These are phyloP conservation scores for Zygnema cylindricum DNA, from an alignment of 139 green algal species.

Conservation along the genomic window DNA sequence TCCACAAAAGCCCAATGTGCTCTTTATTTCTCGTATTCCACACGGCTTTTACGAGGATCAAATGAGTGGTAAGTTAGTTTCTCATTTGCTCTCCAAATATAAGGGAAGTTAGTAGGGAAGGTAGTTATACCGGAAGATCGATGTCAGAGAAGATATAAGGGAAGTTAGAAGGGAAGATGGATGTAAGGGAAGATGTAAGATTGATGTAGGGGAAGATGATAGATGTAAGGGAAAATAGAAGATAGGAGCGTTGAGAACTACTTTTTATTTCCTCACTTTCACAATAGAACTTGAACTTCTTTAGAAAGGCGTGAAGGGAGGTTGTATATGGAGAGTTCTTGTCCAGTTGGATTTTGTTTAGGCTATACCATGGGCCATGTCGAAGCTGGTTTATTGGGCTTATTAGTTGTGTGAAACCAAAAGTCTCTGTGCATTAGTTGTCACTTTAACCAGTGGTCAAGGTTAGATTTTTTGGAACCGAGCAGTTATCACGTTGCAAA, in stretches of 20 bases:
- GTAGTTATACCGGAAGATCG: not conserved
- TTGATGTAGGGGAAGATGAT: not conserved
- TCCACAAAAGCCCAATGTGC: conserved; percentile 47
- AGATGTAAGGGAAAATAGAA: too few species aligned
- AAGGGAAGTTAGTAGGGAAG: too few species aligned
- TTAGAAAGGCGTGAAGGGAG: not conserved
- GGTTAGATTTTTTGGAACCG: too few species aligned
- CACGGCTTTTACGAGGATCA: conserved; percentile 71
- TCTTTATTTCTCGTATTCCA: conserved; percentile 65
- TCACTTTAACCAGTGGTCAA: too few species aligned
- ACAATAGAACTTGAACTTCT: not conserved
- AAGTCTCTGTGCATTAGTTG: too few species aligned
- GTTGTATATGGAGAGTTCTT: not conserved
- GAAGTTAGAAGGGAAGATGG: not conserved
- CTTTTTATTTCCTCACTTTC: not conserved
- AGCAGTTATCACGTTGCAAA: too few species aligned
- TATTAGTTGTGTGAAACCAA: too few species aligned
- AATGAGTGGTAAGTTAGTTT: conserved; percentile 51
- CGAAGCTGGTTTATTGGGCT: too few species aligned
- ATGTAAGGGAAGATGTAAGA: not conserved
- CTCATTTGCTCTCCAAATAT: not conserved
- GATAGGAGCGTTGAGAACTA: too few species aligned
- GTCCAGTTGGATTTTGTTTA: not conserved
- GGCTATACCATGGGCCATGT: too few species aligned
- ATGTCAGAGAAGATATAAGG: not conserved